Evolutionary conservation across 352 stramenopile species (phyloP).

Genomic region (Nothophytophthora sp.): DNA sequence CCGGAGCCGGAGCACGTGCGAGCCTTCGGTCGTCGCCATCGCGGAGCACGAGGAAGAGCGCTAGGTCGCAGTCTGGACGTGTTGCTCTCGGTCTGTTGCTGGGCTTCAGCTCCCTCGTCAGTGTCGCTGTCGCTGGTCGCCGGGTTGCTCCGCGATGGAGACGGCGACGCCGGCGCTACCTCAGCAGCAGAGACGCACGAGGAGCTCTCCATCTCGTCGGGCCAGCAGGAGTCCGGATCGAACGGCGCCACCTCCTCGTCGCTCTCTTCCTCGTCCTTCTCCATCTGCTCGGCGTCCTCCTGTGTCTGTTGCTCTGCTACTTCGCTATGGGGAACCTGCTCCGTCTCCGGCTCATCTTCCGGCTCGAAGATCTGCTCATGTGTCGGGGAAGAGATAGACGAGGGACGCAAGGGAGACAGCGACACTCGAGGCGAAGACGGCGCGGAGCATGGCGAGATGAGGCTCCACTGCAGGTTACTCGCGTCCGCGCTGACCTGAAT

Average conservation of each 20-base stretch:
- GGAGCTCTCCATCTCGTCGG: slow-evolving; percentile 10
- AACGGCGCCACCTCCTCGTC: slow-evolving; percentile 10
- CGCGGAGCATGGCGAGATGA: slow-evolving; percentile 61
- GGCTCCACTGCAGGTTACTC: slow-evolving; percentile 28
- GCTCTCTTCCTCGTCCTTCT: slow-evolving; percentile 2
- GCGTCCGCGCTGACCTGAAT: slow-evolving; percentile 13
- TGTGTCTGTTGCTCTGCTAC: slow-evolving; percentile 12
- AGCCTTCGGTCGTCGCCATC: slow-evolving; percentile 38
- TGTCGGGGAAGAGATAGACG: slow-evolving; percentile 21
- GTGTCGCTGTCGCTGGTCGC: slow-evolving; percentile 16
- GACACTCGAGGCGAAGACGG: slow-evolving; percentile 11
- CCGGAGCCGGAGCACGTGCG: slow-evolving; percentile 39
- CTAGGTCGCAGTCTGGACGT: slow-evolving; percentile 12
- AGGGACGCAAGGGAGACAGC: slow-evolving; percentile 16
- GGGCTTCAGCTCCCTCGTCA: slow-evolving; percentile 6
- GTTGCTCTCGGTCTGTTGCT: neutral
- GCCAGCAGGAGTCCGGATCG: slow-evolving; percentile 23
- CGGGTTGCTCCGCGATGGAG: too few species aligned
- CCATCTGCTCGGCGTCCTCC: slow-evolving; percentile 2
- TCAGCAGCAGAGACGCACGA: slow-evolving; percentile 6
- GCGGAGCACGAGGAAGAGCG: slow-evolving; percentile 17
- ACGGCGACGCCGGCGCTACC: too few species aligned
- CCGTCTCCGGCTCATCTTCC: slow-evolving; percentile 14
- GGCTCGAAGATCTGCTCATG: slow-evolving; percentile 22
- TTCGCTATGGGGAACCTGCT: too few species aligned